A percentile compares a stretch with the other conserved stretches of the same genome.
Evolutionary conservation across 805 yeast species (phyloP).

Genomic region (Lipomyces yamanashiensis): DNA sequence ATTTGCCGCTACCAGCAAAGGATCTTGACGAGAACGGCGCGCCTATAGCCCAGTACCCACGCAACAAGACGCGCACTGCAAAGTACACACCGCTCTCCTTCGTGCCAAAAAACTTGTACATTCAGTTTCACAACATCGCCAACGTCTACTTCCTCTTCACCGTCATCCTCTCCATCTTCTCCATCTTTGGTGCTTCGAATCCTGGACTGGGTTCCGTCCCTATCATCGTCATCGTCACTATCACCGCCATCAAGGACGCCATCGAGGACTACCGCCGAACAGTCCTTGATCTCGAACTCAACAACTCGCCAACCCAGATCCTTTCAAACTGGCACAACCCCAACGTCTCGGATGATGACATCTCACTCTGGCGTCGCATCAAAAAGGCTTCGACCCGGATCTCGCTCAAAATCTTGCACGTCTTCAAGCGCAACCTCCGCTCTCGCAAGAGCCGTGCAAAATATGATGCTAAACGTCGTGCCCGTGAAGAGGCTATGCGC

Average conservation of each 20-base stretch:
- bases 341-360: conserved; percentile 59
- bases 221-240: conserved; percentile 72
- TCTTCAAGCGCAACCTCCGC: conserved; percentile 19
- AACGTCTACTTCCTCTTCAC: conserved; percentile 82
- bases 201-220: conserved; percentile 83
- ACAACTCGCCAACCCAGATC: conserved; percentile 65
- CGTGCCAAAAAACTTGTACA: conserved; percentile 77
- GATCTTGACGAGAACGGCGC: conserved; percentile 58
- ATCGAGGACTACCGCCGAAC: conserved; percentile 75
- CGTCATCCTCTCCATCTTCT: conserved; percentile 66
- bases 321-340: conserved; percentile 59
- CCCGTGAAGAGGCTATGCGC: conserved; percentile 15
- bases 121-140: conserved; percentile 88
- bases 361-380: conserved; percentile 69
- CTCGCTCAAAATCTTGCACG: conserved; percentile 17
- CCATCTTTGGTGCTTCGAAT: conserved; percentile 71
- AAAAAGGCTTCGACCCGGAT: conserved; percentile 58
- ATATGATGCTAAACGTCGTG: conserved; percentile 23
- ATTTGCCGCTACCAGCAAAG: conserved; percentile 54
- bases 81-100: conserved; percentile 91
- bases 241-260: conserved; percentile 78
- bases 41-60: conserved; percentile 66
- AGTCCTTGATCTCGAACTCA: conserved; percentile 66
- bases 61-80: conserved; percentile 93
- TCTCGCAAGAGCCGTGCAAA: conserved; percentile 24